Conservation (phyloP, 495 filamentous ascomycete genomes). For the Evernia prunastri region DNA sequence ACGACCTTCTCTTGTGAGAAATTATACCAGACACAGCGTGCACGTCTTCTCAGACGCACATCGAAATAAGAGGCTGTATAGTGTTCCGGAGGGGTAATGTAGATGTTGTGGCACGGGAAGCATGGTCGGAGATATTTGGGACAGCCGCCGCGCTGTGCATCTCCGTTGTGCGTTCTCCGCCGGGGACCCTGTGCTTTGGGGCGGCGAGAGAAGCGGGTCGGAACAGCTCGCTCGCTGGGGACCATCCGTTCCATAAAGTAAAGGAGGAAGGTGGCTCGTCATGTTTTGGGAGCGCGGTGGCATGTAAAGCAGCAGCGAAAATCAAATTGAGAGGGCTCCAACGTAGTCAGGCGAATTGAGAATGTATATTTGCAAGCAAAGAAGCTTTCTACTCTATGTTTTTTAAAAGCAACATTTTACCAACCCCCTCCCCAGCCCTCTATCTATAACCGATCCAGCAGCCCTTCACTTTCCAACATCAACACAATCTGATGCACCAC, state of each 20-base stretch:
- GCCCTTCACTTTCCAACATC: constrained; percentile 82
- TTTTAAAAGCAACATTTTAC: not conserved
- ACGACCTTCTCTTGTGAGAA: not conserved
- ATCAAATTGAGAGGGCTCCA: not conserved
- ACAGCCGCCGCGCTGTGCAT: not conserved
- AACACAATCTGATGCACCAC: constrained; percentile 96
- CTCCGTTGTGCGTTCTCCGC: not conserved
- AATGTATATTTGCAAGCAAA: not conserved
- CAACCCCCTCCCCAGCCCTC: not conserved
- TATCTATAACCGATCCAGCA: constrained; percentile 53
- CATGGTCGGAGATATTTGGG: not conserved
- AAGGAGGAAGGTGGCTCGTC: not conserved
- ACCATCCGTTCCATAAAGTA: not conserved
- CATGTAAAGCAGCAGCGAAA: not conserved
- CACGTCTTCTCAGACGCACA: not conserved
- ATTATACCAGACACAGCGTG: no score
- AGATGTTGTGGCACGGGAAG: not conserved
- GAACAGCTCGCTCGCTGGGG: not conserved
- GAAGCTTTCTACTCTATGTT: not conserved
- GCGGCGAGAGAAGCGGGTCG: not conserved
- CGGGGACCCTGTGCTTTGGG: not conserved
- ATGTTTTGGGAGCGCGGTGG: not conserved
- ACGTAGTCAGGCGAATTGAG: not conserved
- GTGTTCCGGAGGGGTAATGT: not conserved
- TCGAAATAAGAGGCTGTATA: not conserved